These are phyloP conservation scores for Auriculariales sp. DNA, from an alignment of 768 basidiomycete species.

Conservation along the genomic window DNA sequence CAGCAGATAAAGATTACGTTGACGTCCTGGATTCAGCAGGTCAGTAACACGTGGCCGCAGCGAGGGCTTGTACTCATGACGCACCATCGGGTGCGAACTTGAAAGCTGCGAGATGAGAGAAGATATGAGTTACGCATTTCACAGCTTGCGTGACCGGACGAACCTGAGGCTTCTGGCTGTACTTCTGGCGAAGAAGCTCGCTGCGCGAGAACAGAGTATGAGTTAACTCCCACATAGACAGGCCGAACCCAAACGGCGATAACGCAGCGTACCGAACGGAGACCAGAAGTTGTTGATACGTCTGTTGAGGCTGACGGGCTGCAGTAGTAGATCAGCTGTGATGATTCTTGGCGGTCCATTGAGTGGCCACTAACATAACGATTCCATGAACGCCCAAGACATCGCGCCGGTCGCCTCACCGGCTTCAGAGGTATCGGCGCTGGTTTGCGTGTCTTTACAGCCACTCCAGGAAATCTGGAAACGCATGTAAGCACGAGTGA, in stretches of 20 bases:
- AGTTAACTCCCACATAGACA: conserved; percentile 1
- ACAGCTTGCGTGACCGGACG: conserved; percentile 7
- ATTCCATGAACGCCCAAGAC: conserved; percentile 21
- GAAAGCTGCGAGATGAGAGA: conserved; percentile 7
- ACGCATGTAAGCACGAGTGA: background rate
- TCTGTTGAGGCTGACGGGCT: conserved; percentile 22
- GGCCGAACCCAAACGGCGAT: background rate
- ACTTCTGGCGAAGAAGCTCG: conserved; percentile 21
- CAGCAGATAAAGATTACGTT: conserved; percentile 18
- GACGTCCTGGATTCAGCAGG: conserved; percentile 11
- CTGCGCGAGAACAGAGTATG: conserved; percentile 22
- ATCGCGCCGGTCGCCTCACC: conserved; percentile 32
- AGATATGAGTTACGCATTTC: background rate
- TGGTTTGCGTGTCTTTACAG: conserved; percentile 26
- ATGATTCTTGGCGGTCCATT: background rate
- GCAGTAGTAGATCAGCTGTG: conserved; percentile 5
- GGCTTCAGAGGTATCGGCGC: conserved; percentile 27
- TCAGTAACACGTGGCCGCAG: background rate
- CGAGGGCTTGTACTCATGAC: background rate
- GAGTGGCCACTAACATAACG: conserved; percentile 5
- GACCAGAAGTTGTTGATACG: conserved; percentile 13
- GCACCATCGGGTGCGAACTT: conserved; percentile 13
- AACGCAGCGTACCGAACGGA: conserved; percentile 4
- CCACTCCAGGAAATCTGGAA: conserved; percentile 21
- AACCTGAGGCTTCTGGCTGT: conserved; percentile 26